Evolutionary conservation across 768 basidiomycete genomes (phyloP).

Genomic region (Boletus sp.): DNA sequence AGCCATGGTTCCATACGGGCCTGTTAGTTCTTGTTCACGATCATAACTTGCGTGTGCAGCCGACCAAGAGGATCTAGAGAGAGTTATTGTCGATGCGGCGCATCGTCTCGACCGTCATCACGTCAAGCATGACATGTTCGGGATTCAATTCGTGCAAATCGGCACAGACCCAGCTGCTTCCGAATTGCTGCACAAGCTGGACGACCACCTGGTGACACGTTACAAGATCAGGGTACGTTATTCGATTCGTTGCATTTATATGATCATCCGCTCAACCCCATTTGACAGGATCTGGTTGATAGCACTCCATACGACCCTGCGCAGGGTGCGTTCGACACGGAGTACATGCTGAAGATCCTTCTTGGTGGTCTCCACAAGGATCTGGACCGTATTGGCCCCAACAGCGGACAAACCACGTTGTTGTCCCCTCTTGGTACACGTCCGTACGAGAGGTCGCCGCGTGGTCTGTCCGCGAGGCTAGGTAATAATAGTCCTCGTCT

Average conservation of each 20-base stretch:
- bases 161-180: slow-evolving; percentile 38
- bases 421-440: slow-evolving; percentile 1
- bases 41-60: slow-evolving; percentile 13
- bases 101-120: slow-evolving; percentile 38
- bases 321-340: slow-evolving; percentile 31
- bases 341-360: slow-evolving; percentile 36
- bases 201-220: slow-evolving; percentile 34
- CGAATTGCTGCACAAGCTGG: slow-evolving; percentile 39
- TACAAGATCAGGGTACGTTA: slow-evolving; percentile 33
- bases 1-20: slow-evolving; percentile 9
- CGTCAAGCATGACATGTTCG: slow-evolving; percentile 39
- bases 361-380: slow-evolving; percentile 26
- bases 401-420: slow-evolving; percentile 6
- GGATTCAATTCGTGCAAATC: slow-evolving; percentile 49
- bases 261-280: neutral
- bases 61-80: slow-evolving; percentile 27
- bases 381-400: slow-evolving; percentile 12
- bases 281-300: slow-evolving; percentile 45
- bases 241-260: neutral
- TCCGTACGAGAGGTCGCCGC: neutral
- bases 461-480: slow-evolving; percentile 2
- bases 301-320: slow-evolving; percentile 39
- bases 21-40: neutral
- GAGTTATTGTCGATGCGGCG: slow-evolving; percentile 37
- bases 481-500: slow-evolving; percentile 15